These are phyloP conservation scores for Neodidymelliopsis sp. DNA, from an alignment of 2,329 filamentous ascomycete species.

Conservation along the genomic window DNA sequence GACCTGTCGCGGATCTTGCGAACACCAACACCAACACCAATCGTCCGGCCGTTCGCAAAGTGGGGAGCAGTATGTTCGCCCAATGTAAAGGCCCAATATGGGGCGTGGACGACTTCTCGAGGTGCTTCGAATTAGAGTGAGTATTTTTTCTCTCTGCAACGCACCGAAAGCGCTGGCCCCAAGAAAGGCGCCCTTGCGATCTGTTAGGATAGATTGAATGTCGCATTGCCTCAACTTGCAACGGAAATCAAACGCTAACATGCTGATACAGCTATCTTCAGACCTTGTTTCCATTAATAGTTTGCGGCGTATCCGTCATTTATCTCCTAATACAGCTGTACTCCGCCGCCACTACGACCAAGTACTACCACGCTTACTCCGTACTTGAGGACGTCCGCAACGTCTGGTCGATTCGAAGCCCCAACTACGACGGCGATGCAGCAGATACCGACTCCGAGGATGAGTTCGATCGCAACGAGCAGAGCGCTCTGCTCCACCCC, in stretches of 20 bases:
- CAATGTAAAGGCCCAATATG: slow-evolving; percentile 66
- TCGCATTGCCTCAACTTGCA: slow-evolving; percentile 2
- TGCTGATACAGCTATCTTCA: slow-evolving; percentile 72
- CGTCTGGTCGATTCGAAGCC: slow-evolving; percentile 44
- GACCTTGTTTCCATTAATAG: slow-evolving; percentile 77
- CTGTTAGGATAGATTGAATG: neutral
- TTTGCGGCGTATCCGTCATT: slow-evolving; percentile 74
- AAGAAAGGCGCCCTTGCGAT: neutral
- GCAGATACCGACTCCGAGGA: slow-evolving; percentile 61
- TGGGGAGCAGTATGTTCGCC: slow-evolving; percentile 57
- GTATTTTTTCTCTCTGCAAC: slow-evolving; percentile 43
- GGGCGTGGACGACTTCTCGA: slow-evolving; percentile 67
- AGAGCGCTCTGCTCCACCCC: slow-evolving; percentile 61
- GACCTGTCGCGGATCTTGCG: slow-evolving; percentile 21
- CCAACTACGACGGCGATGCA: slow-evolving; percentile 46
- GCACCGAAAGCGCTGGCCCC: neutral
- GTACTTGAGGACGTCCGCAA: slow-evolving; percentile 57
- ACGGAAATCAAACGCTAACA: too few relatives aligned
- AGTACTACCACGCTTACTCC: slow-evolving; percentile 66
- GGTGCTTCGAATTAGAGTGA: slow-evolving; percentile 72
- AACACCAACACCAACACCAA: slow-evolving; percentile 24
- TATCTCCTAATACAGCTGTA: slow-evolving; percentile 68
- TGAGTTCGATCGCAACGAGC: slow-evolving; percentile 65
- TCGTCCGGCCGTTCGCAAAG: slow-evolving; percentile 16
- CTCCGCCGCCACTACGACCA: slow-evolving; percentile 61